These are phyloP conservation scores for Rhizophora mangle DNA, from an alignment of 345 rosid species.

Conservation along the genomic window DNA sequence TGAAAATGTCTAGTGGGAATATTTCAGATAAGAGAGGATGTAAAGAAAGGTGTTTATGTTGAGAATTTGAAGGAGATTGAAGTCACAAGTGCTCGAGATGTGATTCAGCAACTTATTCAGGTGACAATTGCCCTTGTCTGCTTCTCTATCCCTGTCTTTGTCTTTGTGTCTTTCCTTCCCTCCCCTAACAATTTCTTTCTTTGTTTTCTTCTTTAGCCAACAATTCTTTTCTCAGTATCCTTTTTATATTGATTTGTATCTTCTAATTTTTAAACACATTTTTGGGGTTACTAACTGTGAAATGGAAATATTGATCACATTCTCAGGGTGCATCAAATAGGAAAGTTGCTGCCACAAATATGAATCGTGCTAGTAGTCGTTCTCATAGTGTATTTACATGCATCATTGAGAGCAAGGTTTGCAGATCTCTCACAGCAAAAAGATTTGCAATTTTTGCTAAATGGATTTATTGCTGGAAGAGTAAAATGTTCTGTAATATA, in stretches of 20 bases:
- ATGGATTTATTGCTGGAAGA: background rate
- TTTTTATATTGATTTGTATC: background rate
- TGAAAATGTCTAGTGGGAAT: background rate
- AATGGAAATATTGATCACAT: background rate
- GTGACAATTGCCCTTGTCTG: constrained; percentile 24
- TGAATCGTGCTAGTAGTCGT: constrained; percentile 98
- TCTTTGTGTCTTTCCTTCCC: too few species aligned
- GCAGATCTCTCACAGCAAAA: background rate
- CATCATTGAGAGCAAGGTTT: constrained; percentile 87
- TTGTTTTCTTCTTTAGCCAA: too few species aligned
- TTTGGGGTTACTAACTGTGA: background rate
- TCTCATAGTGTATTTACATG: constrained; percentile 99
- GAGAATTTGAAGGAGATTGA: constrained; percentile 92
- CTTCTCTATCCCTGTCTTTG: too few species aligned
- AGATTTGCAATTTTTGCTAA: too few species aligned
- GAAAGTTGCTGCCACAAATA: constrained; percentile 96
- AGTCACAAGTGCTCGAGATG: constrained; percentile 85
- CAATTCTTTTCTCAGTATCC: background rate
- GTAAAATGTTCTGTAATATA: background rate
- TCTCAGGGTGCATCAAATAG: constrained; percentile 94
- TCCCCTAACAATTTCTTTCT: too few species aligned
- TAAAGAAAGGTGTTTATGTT: constrained; percentile 86
- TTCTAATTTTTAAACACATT: constrained; percentile 3
- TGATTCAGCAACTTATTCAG: constrained; percentile 83
- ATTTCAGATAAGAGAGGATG: constrained; percentile 86